Percentiles rank a stretch among this genome's conserved stretches.
Conservation (phyloP, 768 basidiomycete species). For the Kwoniella botswanensis region DNA sequence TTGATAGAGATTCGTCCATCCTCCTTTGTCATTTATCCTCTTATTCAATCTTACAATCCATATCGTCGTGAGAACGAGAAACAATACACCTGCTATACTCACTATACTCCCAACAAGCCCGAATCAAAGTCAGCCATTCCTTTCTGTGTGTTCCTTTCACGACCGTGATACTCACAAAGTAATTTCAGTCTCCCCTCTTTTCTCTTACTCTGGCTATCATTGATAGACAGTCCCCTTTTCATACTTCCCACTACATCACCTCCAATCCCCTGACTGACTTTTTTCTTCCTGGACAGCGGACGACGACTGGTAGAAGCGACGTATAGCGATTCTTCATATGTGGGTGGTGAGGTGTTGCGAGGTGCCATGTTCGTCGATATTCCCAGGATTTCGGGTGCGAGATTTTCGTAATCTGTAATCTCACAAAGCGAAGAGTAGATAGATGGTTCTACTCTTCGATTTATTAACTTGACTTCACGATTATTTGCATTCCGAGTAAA, state of each 20-base stretch:
- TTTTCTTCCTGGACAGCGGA: not conserved
- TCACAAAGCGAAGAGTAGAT: no score
- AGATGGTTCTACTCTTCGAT: no score
- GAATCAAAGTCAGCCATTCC: no score
- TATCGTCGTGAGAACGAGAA: constrained; percentile 12
- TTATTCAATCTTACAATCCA: constrained; percentile 21
- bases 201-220: not conserved
- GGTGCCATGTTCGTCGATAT: no score
- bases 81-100: constrained; percentile 14
- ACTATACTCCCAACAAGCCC: constrained; percentile 3
- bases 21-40: constrained; percentile 13
- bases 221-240: constrained; percentile 15
- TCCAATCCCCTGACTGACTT: constrained; percentile 9
- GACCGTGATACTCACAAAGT: constrained; percentile 6
- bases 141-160: no score
- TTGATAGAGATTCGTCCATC: not conserved
- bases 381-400: not conserved
- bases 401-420: no score
- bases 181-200: constrained; percentile 7
- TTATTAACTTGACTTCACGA: no score
- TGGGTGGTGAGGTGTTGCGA: not conserved
- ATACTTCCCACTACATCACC: constrained; percentile 30
- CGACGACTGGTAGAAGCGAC: not conserved
- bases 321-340: not conserved
- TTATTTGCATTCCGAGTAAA: no score